Base-by-base conservation (phyloP, 2,329 filamentous ascomycete species). In the Canariomyces notabilis region DNA sequence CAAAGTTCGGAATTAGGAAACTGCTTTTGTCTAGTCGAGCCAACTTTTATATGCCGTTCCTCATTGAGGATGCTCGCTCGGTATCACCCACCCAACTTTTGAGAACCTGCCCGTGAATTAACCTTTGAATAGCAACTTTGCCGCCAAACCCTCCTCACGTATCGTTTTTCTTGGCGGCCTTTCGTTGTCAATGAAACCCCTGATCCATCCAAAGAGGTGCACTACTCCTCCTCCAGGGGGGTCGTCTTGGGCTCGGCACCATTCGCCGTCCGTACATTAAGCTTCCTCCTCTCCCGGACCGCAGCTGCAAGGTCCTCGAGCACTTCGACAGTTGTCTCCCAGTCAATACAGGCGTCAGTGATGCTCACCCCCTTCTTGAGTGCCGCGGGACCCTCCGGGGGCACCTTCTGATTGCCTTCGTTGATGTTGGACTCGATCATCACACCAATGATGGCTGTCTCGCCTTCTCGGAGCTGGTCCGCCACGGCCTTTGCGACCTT, bases 391-490 rank as follows among this genome's bases (percentile, higher is more conserved):
- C 90, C 91, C 67, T 94, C 88, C 1, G 82, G 67, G 1, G 89
- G 89, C 1, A 95, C 87, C 74, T 95, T 95, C 64, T 89, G 85
- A 75, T 83, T 88, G 56, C 81, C 79, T 71, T 95, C 93, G 67
- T 91, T 82, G 75, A 97, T 91, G 71, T 97, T 91, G 63, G 89
- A 95, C 75, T 98, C 91, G 59, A 98, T 95, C 91, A 98, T 98
- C 63, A 97, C 89, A 65, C 90, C 93, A 55, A 97, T 80, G 60
- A 98, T 95, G 55, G 81, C 84, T 49, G 80, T 84, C 73, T 98
- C 88, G 49, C 91, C 91, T 55, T 85, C 83, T 42, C 85, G 82
- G 54, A 98, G 76, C 73, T 98, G 91, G 44, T 95, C 87, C 23
- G 79, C 85, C 51, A 98, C 74, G 42, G 76, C 77, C 65, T 85